Evolutionary conservation across 2,329 filamentous ascomycete genomes (phyloP).

Genomic region (Ophiostoma himal-ulmi): DNA sequence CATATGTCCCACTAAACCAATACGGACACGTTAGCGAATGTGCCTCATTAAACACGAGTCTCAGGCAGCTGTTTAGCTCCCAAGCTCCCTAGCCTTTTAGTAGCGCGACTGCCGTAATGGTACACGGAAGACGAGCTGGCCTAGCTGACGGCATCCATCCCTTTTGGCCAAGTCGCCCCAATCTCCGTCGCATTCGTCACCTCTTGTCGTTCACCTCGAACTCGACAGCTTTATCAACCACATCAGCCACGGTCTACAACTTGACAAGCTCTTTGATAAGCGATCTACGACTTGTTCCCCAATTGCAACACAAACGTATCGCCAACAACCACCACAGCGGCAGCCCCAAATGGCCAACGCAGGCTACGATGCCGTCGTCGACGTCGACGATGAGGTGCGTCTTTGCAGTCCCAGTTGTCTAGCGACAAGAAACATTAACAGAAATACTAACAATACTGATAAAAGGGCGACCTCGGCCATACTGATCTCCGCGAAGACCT

Average conservation of each 20-base stretch:
- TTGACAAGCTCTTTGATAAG: too few relatives aligned
- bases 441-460: not conserved
- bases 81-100: not conserved
- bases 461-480: slow-evolving; percentile 88
- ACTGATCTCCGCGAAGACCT: slow-evolving; percentile 98
- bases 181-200: slow-evolving; percentile 5
- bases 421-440: too few relatives aligned
- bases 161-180: slow-evolving; percentile 13
- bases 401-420: too few relatives aligned
- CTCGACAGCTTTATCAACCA: slow-evolving; percentile 1
- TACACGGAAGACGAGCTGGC: not conserved
- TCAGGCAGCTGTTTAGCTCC: slow-evolving; percentile 11
- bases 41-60: slow-evolving; percentile 1
- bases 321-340: not conserved
- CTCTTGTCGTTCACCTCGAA: not conserved
- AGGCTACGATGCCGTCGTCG: slow-evolving; percentile 96
- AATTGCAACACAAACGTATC: not conserved
- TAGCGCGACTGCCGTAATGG: not conserved
- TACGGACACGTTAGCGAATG: slow-evolving; percentile 3
- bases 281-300: too few relatives aligned
- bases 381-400: slow-evolving; percentile 85
- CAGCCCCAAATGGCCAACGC: slow-evolving; percentile 63
- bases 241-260: not conserved
- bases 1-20: not conserved
- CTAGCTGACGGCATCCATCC: slow-evolving; percentile 11